A percentile compares a stretch with the other conserved stretches of the same genome.
phyloP scores from a whole-genome alignment of 164 flowering plant genomes.

The Warburgia ugandensis region DNA sequence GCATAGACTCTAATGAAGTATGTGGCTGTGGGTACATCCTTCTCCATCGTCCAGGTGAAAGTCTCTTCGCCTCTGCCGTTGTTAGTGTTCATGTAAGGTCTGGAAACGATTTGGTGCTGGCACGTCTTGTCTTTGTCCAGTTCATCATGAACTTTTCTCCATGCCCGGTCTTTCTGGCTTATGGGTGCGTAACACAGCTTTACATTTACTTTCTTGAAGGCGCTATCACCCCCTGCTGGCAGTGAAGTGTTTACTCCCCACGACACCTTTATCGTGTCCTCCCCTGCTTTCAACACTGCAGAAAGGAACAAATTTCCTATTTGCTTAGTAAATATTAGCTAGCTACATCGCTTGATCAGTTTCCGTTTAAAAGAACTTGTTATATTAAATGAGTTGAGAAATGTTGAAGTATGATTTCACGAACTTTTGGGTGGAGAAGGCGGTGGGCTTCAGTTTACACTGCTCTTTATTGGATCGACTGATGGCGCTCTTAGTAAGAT shows the following conservation, averaged over 20 bases:
- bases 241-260: constrained; percentile 37
- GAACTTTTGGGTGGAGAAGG: too few relatives aligned
- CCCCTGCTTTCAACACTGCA: constrained; percentile 53
- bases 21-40: constrained; percentile 26
- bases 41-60: constrained; percentile 26
- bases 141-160: constrained; percentile 53
- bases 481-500: too few relatives aligned
- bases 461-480: too few relatives aligned
- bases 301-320: too few relatives aligned
- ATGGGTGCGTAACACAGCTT: constrained; percentile 65
- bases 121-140: constrained; percentile 62
- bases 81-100: constrained; percentile 4
- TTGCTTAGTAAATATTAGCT: too few relatives aligned
- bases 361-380: too few relatives aligned
- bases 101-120: constrained; percentile 28
- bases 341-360: too few relatives aligned
- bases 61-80: background rate
- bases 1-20: constrained; percentile 29
- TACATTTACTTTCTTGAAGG: constrained; percentile 44
- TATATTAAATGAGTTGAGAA: too few relatives aligned
- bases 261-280: constrained; percentile 39
- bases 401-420: too few relatives aligned
- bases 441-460: too few relatives aligned
- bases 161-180: constrained; percentile 56
- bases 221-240: constrained; percentile 29